A percentile compares a stretch with the other conserved stretches of the same genome.
Evolutionary conservation across 495 filamentous ascomycete genomes (phyloP).

Genomic region (Oidiodendron maius): DNA sequence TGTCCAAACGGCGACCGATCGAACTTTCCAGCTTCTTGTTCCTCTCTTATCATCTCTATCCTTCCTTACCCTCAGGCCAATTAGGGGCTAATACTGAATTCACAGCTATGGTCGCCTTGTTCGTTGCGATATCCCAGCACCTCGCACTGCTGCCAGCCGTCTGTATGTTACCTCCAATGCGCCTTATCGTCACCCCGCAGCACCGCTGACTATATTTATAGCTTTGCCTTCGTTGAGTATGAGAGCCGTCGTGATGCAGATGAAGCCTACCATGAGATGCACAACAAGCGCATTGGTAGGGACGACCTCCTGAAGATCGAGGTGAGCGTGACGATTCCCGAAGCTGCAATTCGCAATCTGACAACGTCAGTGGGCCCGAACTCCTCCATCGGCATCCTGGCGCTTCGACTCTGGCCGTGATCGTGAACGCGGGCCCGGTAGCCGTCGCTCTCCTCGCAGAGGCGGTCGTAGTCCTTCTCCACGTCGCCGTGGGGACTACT

Average conservation of each 20-base stretch:
- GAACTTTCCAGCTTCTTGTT: slow-evolving; percentile 10
- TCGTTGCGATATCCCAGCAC: slow-evolving; percentile 97
- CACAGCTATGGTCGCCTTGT: slow-evolving; percentile 94
- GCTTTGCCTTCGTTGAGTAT: slow-evolving; percentile 99
- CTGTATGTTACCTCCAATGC: slow-evolving; percentile 61
- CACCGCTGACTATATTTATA: slow-evolving; percentile 36
- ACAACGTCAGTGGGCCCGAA: slow-evolving; percentile 80
- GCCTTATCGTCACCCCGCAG: slow-evolving; percentile 18
- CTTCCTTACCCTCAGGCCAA: slow-evolving; percentile 16
- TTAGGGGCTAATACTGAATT: slow-evolving; percentile 15
- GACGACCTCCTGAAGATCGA: slow-evolving; percentile 98
- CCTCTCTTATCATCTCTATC: slow-evolving; percentile 8
- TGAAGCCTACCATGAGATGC: slow-evolving; percentile 99
- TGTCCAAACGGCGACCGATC: slow-evolving; percentile 17
- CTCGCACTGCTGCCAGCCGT: slow-evolving; percentile 83
- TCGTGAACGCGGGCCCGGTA: slow-evolving; percentile 56
- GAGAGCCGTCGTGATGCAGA: slow-evolving; percentile 98
- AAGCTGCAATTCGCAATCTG: background rate
- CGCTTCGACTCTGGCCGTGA: slow-evolving; percentile 89
- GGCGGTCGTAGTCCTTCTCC: slow-evolving; percentile 68
- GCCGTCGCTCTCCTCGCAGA: slow-evolving; percentile 71
- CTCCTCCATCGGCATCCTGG: slow-evolving; percentile 97
- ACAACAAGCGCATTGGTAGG: slow-evolving; percentile 95
- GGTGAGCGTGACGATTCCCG: slow-evolving; percentile 42
- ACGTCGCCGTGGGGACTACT: slow-evolving; percentile 68